phyloP scores from a whole-genome alignment of 192 early-diverging fungal species.

The Spizellomyces sp. region DNA sequence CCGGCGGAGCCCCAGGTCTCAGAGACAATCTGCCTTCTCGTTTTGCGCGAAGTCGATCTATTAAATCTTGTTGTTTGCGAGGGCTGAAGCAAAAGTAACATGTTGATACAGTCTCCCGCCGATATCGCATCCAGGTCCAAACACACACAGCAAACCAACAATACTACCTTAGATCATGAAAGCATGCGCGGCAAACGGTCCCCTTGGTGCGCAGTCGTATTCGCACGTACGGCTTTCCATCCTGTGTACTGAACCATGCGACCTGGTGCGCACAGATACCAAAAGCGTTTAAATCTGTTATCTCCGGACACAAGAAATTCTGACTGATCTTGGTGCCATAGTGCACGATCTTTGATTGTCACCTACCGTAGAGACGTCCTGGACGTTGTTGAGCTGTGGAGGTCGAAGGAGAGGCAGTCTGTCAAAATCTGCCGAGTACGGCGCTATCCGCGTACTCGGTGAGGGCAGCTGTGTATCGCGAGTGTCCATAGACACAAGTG shows the following conservation, averaged over 20 bases:
- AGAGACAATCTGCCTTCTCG: neutral
- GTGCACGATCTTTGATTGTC: neutral
- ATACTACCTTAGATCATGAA: neutral
- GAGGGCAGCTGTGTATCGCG: no score
- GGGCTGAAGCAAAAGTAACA: neutral
- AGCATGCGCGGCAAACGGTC: conserved; percentile 6
- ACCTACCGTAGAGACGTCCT: neutral
- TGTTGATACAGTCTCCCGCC: no score
- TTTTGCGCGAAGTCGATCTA: conserved; percentile 6
- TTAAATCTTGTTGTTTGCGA: conserved; percentile 8
- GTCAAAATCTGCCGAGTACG: neutral
- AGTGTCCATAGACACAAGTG: no score
- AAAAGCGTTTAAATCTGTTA: neutral
- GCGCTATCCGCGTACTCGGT: no score
- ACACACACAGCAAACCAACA: no score
- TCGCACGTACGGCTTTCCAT: conserved; percentile 8
- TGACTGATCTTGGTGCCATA: no score
- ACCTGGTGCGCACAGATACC: neutral
- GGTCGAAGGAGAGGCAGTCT: conserved; percentile 2
- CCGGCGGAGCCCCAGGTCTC: neutral
- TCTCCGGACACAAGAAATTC: neutral
- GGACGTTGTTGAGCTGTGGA: conserved; percentile 1
- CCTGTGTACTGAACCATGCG: conserved; percentile 6
- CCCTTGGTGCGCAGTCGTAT: conserved; percentile 5
- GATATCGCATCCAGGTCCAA: no score